Percentiles rank a stretch among this genome's conserved stretches.
Evolutionary conservation across 2,329 filamentous ascomycete genomes (phyloP).

Genomic region (Microdochium trichocladiopsis): DNA sequence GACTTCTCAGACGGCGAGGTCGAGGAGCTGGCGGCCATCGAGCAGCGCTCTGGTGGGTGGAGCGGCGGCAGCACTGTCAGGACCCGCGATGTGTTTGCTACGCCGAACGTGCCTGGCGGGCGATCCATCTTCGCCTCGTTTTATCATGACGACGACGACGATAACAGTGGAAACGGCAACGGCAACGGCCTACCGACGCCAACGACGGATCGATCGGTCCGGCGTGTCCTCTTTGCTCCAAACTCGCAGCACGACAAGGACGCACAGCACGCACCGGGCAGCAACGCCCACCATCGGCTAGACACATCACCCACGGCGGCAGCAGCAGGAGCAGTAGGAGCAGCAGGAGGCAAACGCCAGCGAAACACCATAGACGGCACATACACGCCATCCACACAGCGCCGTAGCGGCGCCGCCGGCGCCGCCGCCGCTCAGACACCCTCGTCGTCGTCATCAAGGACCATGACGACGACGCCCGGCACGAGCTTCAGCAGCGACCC

Average conservation of each 20-base stretch:
- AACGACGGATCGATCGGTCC: conserved; percentile 14
- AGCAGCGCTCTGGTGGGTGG: not conserved
- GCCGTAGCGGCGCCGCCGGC: no score
- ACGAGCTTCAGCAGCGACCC: conserved; percentile 7
- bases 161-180: not conserved
- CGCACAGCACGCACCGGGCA: no score
- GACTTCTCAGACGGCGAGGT: conserved; percentile 19
- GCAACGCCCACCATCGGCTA: not conserved
- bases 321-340: no score
- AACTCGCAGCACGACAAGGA: conserved; percentile 5
- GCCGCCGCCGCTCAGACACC: conserved; percentile 4
- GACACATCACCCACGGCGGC: not conserved
- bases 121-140: conserved; percentile 3
- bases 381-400: conserved; percentile 12
- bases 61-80: conserved; percentile 9
- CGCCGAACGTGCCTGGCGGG: conserved; percentile 7
- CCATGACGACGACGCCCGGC: conserved; percentile 10
- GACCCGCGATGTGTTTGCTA: conserved; percentile 8
- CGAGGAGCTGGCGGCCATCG: conserved; percentile 12
- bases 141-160: not conserved
- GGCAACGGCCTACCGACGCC: conserved; percentile 17
- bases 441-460: conserved; percentile 5
- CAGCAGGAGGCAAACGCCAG: not conserved
- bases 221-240: conserved; percentile 15
- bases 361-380: not conserved